Conservation (phyloP, 176 grass and related monocot species). For the Tillandsia fasciculata region DNA sequence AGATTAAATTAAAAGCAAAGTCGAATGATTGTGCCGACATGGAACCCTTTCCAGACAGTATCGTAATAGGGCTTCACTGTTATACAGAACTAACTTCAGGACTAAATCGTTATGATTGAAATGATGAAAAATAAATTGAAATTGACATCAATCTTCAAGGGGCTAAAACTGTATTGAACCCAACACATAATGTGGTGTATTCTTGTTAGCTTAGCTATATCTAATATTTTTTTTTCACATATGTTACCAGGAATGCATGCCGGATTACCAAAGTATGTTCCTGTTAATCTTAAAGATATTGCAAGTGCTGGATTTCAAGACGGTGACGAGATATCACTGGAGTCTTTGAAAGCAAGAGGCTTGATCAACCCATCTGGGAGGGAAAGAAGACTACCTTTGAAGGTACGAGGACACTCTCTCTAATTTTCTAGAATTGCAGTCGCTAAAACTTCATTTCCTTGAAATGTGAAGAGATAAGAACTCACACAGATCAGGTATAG, state of each 20-base stretch:
- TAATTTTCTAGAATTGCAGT: neutral
- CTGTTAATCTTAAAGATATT: conserved; percentile 87
- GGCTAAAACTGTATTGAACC: no score
- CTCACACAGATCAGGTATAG: neutral
- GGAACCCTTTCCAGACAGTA: no score
- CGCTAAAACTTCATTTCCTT: neutral
- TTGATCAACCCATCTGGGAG: conserved; percentile 90
- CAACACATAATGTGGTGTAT: neutral
- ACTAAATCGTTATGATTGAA: no score
- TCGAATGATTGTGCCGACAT: no score
- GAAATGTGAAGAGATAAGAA: neutral
- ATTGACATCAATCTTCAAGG: no score
- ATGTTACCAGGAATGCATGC: conserved; percentile 72
- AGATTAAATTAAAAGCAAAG: no score
- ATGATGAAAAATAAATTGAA: no score
- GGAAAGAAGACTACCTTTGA: conserved; percentile 78
- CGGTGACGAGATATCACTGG: conserved; percentile 81
- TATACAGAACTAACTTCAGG: no score
- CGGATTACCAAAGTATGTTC: conserved; percentile 77
- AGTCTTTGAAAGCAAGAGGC: conserved; percentile 61
- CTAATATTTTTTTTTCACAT: conserved; percentile 13
- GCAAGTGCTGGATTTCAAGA: conserved; percentile 63
- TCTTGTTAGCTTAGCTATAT: conserved; percentile 1
- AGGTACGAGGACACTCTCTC: conserved; percentile 35
- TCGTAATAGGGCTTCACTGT: no score